Conservation (phyloP, 2,329 filamentous ascomycete genomes). For the Penicillium capsulatum region DNA sequence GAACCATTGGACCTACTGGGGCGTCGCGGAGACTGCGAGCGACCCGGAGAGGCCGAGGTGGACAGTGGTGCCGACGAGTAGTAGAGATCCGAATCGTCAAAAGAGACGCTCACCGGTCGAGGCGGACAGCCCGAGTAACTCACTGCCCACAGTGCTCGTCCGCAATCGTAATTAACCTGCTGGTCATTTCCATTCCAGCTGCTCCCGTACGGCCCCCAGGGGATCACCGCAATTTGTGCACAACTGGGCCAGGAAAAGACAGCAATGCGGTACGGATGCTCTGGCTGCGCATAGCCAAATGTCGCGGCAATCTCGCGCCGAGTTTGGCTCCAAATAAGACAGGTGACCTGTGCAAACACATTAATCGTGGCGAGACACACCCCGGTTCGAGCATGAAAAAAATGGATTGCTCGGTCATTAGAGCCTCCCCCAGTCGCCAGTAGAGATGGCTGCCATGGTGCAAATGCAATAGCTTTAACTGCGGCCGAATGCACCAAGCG, state of each 20-base stretch:
- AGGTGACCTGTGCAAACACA: slow-evolving; percentile 89
- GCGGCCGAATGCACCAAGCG: slow-evolving; percentile 77
- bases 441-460: slow-evolving; percentile 84
- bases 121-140: slow-evolving; percentile 67
- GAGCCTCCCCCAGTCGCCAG: slow-evolving; percentile 89
- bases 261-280: slow-evolving; percentile 83
- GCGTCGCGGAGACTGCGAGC: slow-evolving; percentile 1
- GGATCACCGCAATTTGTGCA: slow-evolving; percentile 75
- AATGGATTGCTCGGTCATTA: slow-evolving; percentile 93
- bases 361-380: slow-evolving; percentile 83
- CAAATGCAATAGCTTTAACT: slow-evolving; percentile 95
- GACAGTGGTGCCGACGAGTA: slow-evolving; percentile 12
- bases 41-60: slow-evolving; percentile 1
- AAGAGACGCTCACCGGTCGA: slow-evolving; percentile 19
- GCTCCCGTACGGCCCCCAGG: slow-evolving; percentile 63
- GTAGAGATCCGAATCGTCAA: slow-evolving; percentile 8
- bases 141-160: slow-evolving; percentile 74
- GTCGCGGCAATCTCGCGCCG: slow-evolving; percentile 86
- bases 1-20: slow-evolving; percentile 5
- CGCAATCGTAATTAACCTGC: slow-evolving; percentile 33
- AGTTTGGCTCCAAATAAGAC: slow-evolving; percentile 82
- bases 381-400: slow-evolving; percentile 83
- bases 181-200: slow-evolving; percentile 27
- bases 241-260: slow-evolving; percentile 95
- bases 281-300: slow-evolving; percentile 87